Percentiles rank a stretch among this genome's conserved stretches.
Conservation (phyloP, 139 green algal species). For the Chlorella sp. region DNA sequence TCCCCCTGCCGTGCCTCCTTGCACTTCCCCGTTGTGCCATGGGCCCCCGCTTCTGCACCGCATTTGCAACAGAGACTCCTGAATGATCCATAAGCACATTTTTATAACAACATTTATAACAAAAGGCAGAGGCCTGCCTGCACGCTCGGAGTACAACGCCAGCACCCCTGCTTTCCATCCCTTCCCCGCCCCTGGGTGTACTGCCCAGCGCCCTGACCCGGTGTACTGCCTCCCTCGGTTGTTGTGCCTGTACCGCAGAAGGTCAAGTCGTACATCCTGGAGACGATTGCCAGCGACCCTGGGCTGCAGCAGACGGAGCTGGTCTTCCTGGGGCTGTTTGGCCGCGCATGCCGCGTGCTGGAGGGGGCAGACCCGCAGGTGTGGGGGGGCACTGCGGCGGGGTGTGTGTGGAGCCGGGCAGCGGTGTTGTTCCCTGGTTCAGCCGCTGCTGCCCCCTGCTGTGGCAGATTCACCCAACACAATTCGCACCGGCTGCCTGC, state of each 20-base stretch:
- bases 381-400: not conserved
- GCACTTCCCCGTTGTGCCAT: no score
- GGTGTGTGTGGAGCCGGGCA: not conserved
- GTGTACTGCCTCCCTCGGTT: not conserved
- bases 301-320: conserved; percentile 87
- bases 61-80: no score
- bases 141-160: no score
- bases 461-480: no score
- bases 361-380: conserved; percentile 48
- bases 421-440: no score
- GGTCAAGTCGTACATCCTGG: conserved; percentile 76
- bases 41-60: no score
- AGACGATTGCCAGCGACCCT: conserved; percentile 83
- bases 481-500: conserved; percentile 50
- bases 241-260: conserved; percentile 5
- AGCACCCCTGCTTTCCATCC: not conserved
- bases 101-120: no score
- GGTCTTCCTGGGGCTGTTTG: conserved; percentile 89
- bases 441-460: not conserved
- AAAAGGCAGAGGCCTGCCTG: no score
- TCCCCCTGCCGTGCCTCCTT: no score
- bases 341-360: conserved; percentile 76
- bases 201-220: not conserved
- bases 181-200: not conserved
- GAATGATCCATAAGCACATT: no score